A percentile compares a stretch with the other conserved stretches of the same genome.
phyloP scores from a whole-genome alignment of 2,329 filamentous ascomycete genomes.

The Elsinoe perseae region DNA sequence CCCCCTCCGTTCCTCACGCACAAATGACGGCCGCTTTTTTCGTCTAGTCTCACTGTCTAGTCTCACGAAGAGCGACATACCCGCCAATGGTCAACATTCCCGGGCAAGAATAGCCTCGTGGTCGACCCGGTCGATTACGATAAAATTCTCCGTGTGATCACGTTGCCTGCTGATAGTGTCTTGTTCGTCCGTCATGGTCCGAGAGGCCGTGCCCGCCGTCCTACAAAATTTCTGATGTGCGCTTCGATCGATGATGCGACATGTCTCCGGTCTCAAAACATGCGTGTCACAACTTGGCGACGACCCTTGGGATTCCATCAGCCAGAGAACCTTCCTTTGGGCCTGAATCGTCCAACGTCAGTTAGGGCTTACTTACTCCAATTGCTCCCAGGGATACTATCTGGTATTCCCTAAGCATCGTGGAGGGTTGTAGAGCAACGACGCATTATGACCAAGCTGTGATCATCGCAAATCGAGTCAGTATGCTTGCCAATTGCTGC shows the following conservation, averaged over 20 bases:
- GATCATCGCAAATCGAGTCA: background rate
- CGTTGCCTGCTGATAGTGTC: background rate
- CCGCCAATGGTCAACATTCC: background rate
- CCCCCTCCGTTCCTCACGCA: background rate
- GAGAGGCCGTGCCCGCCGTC: background rate
- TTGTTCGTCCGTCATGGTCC: background rate
- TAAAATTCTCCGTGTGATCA: background rate
- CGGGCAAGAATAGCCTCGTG: slow-evolving; percentile 2
- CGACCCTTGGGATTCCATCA: background rate
- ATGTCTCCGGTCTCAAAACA: slow-evolving; percentile 3
- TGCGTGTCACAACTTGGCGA: slow-evolving; percentile 11
- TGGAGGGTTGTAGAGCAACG: too few relatives aligned
- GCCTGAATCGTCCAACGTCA: background rate
- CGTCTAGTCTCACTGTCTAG: background rate
- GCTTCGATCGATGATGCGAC: slow-evolving; percentile 13
- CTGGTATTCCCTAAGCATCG: background rate
- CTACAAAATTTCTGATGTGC: background rate
- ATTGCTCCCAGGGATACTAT: background rate
- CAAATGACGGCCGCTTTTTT: slow-evolving; percentile 7
- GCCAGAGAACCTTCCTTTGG: background rate
- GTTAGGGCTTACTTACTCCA: background rate
- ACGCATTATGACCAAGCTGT: background rate
- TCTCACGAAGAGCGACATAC: background rate
- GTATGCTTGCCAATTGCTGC: background rate
- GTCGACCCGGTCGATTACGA: background rate